Evolutionary conservation across 2,329 filamentous ascomycete species (phyloP).

Genomic region (Diaporthe australafricana): DNA sequence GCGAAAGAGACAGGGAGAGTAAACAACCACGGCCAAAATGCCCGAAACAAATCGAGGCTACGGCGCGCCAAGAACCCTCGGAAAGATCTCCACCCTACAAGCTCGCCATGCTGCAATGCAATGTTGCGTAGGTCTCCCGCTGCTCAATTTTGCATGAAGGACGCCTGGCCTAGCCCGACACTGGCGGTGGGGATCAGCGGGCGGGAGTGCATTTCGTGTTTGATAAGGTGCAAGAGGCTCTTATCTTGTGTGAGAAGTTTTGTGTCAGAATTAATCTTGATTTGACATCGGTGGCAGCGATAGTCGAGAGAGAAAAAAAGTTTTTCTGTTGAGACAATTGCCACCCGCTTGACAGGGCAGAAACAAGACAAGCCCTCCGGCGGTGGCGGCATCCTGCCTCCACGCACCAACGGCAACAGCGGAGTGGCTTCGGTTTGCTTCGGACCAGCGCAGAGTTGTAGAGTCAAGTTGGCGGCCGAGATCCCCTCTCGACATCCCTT

Average conservation of each 20-base stretch:
- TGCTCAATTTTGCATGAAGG: neutral
- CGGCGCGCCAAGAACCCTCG: neutral
- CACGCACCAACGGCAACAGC: neutral
- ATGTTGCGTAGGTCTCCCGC: neutral
- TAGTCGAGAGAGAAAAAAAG: neutral
- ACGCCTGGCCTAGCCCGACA: slow-evolving; percentile 24
- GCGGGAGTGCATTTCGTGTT: slow-evolving; percentile 2
- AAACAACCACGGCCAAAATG: neutral
- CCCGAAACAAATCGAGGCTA: neutral
- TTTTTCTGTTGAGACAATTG: slow-evolving; percentile 33
- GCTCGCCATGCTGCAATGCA: slow-evolving; percentile 22
- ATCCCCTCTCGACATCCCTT: neutral
- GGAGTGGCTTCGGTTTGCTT: slow-evolving; percentile 3
- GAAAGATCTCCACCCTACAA: neutral
- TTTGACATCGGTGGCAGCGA: slow-evolving; percentile 5
- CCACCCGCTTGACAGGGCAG: slow-evolving; percentile 18
- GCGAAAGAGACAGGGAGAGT: neutral
- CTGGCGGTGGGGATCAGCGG: slow-evolving; percentile 18
- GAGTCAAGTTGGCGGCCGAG: slow-evolving; percentile 1
- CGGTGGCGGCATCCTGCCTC: slow-evolving; percentile 1
- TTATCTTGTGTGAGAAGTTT: slow-evolving; percentile 22
- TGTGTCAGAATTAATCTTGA: slow-evolving; percentile 20
- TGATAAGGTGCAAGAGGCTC: slow-evolving; percentile 23
- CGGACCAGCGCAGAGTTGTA: neutral
- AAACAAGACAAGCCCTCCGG: neutral